Evolutionary conservation across 2,329 filamentous ascomycete genomes (phyloP).

Genomic region (Botrytis sinoallii): DNA sequence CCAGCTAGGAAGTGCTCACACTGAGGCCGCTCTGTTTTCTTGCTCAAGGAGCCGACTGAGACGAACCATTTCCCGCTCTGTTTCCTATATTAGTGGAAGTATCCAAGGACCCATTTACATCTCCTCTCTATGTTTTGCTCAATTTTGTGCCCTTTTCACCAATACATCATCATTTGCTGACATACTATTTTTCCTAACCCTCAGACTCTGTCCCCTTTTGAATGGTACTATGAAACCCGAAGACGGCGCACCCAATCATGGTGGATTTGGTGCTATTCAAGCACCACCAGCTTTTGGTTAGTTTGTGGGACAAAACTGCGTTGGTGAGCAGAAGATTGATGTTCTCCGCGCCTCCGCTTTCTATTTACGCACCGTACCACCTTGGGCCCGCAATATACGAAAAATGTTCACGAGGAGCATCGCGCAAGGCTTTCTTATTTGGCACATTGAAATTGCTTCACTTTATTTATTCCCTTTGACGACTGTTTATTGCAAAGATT

Average conservation of each 20-base stretch:
- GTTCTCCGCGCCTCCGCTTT: constrained; percentile 15
- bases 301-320: not conserved
- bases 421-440: not conserved
- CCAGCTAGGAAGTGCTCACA: not conserved
- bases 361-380: constrained; percentile 4
- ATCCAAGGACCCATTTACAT: not conserved
- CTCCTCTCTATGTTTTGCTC: not conserved
- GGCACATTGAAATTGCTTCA: not conserved
- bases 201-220: constrained; percentile 77
- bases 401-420: not conserved
- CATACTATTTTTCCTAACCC: not conserved
- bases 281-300: constrained; percentile 12
- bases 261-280: constrained; percentile 51
- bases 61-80: not conserved
- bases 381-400: not conserved
- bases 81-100: not conserved
- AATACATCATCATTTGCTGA: constrained; percentile 12
- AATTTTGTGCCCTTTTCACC: not conserved
- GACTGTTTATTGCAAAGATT: not conserved
- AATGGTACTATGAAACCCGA: constrained; percentile 74
- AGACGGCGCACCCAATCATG: constrained; percentile 53
- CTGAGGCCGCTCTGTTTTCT: constrained; percentile 16
- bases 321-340: not conserved
- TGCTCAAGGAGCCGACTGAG: constrained; percentile 18
- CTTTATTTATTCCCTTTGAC: not conserved